Evolutionary conservation across 352 stramenopile species (phyloP).

Genomic region (Phytophthora tentaculata): DNA sequence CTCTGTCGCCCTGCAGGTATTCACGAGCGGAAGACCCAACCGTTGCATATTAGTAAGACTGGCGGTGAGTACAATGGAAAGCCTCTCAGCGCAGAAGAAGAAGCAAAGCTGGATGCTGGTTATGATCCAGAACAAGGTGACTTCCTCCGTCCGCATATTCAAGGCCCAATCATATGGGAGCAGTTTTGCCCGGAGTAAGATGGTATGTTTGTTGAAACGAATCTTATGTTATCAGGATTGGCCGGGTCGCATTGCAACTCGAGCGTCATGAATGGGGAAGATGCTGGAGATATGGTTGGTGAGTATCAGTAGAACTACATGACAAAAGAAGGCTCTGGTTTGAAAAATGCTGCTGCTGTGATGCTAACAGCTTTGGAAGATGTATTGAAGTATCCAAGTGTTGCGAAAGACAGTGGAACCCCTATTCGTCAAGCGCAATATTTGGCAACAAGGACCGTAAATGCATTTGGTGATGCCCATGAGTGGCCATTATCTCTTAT

Average conservation of each 20-base stretch:
- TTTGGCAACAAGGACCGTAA: constrained; percentile 3
- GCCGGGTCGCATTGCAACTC: neutral
- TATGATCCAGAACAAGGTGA: neutral
- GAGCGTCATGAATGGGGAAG: neutral
- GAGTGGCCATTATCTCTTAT: constrained; percentile 6
- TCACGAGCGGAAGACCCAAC: neutral
- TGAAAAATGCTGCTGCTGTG: constrained; percentile 4
- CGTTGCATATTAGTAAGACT: neutral
- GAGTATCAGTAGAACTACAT: constrained; percentile 14
- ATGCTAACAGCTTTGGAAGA: constrained; percentile 1
- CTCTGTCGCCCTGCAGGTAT: neutral
- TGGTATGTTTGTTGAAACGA: neutral
- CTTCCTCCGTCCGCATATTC: neutral
- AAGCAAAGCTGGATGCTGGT: neutral
- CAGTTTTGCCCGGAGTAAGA: neutral
- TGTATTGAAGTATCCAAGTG: constrained; percentile 1
- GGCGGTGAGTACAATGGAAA: neutral
- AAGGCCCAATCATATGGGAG: neutral
- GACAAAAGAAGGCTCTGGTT: constrained; percentile 8
- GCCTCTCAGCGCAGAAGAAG: neutral
- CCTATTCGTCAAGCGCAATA: neutral
- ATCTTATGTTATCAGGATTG: neutral
- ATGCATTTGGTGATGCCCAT: constrained; percentile 6
- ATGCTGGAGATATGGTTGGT: constrained; percentile 7
- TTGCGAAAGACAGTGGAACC: neutral